Evolutionary conservation across 768 basidiomycete genomes (phyloP), one percentile per base, ranked within the genome.

Genomic region (Neoboletus subvelutipes): DNA sequence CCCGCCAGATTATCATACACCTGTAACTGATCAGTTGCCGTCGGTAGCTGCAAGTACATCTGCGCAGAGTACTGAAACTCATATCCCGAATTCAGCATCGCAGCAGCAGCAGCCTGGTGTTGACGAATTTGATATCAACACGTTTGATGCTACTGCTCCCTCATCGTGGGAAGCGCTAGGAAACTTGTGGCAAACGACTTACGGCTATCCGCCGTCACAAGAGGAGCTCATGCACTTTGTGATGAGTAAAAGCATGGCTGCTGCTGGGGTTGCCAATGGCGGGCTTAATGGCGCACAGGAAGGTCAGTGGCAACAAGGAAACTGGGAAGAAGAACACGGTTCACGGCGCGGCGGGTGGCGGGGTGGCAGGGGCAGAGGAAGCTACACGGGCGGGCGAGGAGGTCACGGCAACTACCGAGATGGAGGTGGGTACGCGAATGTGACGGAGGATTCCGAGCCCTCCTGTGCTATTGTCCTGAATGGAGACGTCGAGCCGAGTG

Each of bases 81-180:
- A 59, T 64, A 60, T 61, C 51, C 49, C 65, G 60, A 65, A 62
- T 64, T 71, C 78, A 75, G 68, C 78, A 67, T 69, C 74, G 52
- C 75, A 73, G 65, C 66, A 73, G 65, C 66, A 66, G 64, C 72
- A 66, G 64, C 69, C 63, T 59, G 85, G 86, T 65, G 74, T 92
- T 71, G 84, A 88, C 58, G 76, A 74, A 55, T 90, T 92, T 80
- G 81, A 91, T 75, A 75, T 83, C 64, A 67, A 80, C 60, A 78
- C 80, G 46, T 94, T 94, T 80, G 82, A 92, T 77, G 84, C 83
- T 53, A 85, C 86, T 29, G 78, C 81, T 43, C 81, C 92, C 52
- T 71, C 81, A 51, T 86, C 88, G 70, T 94, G 92, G 92, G 84
- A 87, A 76, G 80, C 82, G 55, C 81, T 94, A 57, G 88, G 87